phyloP scores from a whole-genome alignment of 1,284 basidiomycete species.

The Cutaneotrichosporon dermatis region DNA sequence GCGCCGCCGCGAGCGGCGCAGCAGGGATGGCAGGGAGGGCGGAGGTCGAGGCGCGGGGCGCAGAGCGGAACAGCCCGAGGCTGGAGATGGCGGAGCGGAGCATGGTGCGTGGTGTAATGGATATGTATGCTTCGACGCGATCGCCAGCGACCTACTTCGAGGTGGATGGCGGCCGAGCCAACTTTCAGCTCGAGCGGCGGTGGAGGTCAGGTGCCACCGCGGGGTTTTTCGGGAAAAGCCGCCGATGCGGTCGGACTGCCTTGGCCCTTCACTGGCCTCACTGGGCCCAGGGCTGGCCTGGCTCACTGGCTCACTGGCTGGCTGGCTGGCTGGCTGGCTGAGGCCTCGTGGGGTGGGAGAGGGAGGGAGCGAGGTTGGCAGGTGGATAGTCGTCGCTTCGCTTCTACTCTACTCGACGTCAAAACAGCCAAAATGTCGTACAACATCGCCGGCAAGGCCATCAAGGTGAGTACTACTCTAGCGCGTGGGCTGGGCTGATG shows the following conservation, averaged over 20 bases:
- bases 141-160: too few relatives aligned
- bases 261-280: not conserved
- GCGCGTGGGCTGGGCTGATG: not conserved
- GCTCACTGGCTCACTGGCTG: not conserved
- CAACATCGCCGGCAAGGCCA: conserved; percentile 47
- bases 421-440: conserved; percentile 45
- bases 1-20: not conserved
- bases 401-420: not conserved
- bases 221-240: conserved; percentile 5
- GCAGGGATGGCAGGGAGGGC: conserved; percentile 7
- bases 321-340: too few relatives aligned
- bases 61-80: conserved; percentile 10
- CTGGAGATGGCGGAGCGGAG: conserved; percentile 12
- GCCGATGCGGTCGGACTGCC: not conserved
- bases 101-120: conserved; percentile 14
- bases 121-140: too few relatives aligned
- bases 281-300: conserved; percentile 3
- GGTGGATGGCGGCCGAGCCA: too few relatives aligned
- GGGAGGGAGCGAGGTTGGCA: too few relatives aligned
- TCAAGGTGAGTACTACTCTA: conserved; percentile 41
- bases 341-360: too few relatives aligned
- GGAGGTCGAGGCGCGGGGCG: conserved; percentile 1
- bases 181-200: too few relatives aligned
- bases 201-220: not conserved
- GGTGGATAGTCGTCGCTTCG: too few relatives aligned